These are phyloP conservation scores for Brassica incana DNA, from an alignment of 345 rosid genomes.

Conservation along the genomic window DNA sequence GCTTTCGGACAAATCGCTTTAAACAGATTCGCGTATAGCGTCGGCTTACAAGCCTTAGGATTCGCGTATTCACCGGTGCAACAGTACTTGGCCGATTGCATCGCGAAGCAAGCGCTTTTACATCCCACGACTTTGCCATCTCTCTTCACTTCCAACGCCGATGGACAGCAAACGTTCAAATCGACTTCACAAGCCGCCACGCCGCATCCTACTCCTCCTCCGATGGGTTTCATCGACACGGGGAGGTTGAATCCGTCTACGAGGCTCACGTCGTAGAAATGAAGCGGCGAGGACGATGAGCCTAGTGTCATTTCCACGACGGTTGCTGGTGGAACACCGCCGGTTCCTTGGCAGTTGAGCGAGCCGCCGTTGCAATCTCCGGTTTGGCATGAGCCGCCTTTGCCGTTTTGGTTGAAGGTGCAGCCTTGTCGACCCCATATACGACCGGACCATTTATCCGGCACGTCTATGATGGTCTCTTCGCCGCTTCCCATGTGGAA, in stretches of 20 bases:
- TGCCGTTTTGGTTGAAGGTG: slow-evolving; percentile 54
- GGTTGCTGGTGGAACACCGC: slow-evolving; percentile 78
- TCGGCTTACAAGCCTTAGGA: slow-evolving; percentile 80
- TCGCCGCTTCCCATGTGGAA: slow-evolving; percentile 65
- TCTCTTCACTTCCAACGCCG: slow-evolving; percentile 72
- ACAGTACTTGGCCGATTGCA: slow-evolving; percentile 87
- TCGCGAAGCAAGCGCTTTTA: slow-evolving; percentile 92
- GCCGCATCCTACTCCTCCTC: slow-evolving; percentile 87
- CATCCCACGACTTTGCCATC: slow-evolving; percentile 72
- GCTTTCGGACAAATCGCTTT: slow-evolving; percentile 94
- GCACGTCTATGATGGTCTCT: slow-evolving; percentile 66
- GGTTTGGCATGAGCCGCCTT: slow-evolving; percentile 74
- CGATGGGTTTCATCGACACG: slow-evolving; percentile 81
- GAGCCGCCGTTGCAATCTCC: slow-evolving; percentile 62
- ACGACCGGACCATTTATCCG: slow-evolving; percentile 81
- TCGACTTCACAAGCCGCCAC: slow-evolving; percentile 85
- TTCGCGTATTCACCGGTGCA: slow-evolving; percentile 76
- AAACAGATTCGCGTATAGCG: slow-evolving; percentile 72
- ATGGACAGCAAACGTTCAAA: slow-evolving; percentile 82
- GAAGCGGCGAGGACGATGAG: slow-evolving; percentile 60
- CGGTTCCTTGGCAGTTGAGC: slow-evolving; percentile 61
- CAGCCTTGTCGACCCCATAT: slow-evolving; percentile 90
- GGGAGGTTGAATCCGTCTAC: slow-evolving; percentile 94
- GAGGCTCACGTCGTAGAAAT: slow-evolving; percentile 92
- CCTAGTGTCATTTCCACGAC: slow-evolving; percentile 93